Percentiles rank a stretch among this genome's conserved stretches.
Conservation (phyloP, 805 yeast genomes). For the Alloascoidea hylecoeti region DNA sequence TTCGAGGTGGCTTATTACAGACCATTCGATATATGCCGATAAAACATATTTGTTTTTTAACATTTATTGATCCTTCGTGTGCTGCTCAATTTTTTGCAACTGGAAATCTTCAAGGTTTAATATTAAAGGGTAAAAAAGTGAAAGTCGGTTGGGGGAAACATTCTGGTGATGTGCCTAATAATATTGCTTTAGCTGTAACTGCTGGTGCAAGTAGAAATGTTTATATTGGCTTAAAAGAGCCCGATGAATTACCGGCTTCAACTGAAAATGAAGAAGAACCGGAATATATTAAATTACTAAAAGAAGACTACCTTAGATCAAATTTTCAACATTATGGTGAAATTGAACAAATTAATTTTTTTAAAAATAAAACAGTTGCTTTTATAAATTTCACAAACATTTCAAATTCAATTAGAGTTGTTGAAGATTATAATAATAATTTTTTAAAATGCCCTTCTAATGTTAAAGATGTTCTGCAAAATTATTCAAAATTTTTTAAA, state of each 20-base stretch:
- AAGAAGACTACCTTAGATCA: constrained; percentile 43
- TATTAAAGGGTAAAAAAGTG: constrained; percentile 74
- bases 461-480: background rate
- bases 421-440: constrained; percentile 77
- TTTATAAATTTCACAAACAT: constrained; percentile 87
- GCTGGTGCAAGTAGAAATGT: constrained; percentile 92
- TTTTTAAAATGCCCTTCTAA: constrained; percentile 24
- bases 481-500: constrained; percentile 52
- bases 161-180: constrained; percentile 81
- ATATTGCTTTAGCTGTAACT: constrained; percentile 77
- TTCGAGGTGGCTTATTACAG: constrained; percentile 88
- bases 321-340: constrained; percentile 83
- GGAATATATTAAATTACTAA: constrained; percentile 10
- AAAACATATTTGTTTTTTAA: constrained; percentile 85
- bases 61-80: constrained; percentile 92
- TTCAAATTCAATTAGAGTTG: constrained; percentile 81
- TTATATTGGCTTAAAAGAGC: constrained; percentile 63
- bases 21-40: constrained; percentile 69
- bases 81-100: constrained; percentile 96
- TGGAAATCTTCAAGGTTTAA: constrained; percentile 80
- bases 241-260: constrained; percentile 22
- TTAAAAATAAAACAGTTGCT: constrained; percentile 75
- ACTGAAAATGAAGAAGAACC: constrained; percentile 12
- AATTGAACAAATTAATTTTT: constrained; percentile 85
- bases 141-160: constrained; percentile 98